Base-by-base conservation (phyloP, 208 protist species). In the Trypanosoma platydactyli region DNA sequence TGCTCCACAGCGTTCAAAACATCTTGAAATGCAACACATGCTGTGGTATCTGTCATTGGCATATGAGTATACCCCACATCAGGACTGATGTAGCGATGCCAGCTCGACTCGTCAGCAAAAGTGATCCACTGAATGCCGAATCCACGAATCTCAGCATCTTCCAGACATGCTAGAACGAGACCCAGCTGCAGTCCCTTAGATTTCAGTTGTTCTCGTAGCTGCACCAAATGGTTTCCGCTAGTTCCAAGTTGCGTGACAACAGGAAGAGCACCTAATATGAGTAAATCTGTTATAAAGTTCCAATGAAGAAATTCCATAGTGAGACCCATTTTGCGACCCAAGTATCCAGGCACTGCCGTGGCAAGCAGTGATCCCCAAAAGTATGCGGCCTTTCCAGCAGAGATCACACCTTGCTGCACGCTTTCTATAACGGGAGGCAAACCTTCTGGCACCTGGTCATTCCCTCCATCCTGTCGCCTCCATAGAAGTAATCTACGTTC, bases 191-290 rank as follows among this genome's bases (percentile, higher is more conserved):
- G 45, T 4, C 80, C 27, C 0, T 80, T 78, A 60, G 70, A 65
- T 18, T 76, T 33, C 30, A 94, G 75, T 71, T 96, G 90, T 33
- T 76, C 62, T 16, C 64, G 56, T 22, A 96, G 63, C 57, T 88
- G 77, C 24, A 63, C 52, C 15, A 96, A 65, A 56, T 96, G 90
- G 38, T 89, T 81, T 22, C 90, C 90, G 44, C 85, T 91, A 50
- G 62, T 71, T n/a, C 87, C 87, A n/a, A 93, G 69, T 59, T 85
- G 68, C 22, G 87, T 96, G 13, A 94, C 73, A 3, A 96, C 83
- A 0, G 90, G 90, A 25, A 96, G 72, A 18, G 90, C 90, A n/a
- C 90, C 90, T 7, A 96, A 76, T 20, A 96, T 81, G 30, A 93
- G 57, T 12, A 73, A 54, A 51, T 90, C 78, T 0, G 74, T 76